Conservation (phyloP, 2,329 filamentous ascomycete species). For the Talaromyces atroroseus region DNA sequence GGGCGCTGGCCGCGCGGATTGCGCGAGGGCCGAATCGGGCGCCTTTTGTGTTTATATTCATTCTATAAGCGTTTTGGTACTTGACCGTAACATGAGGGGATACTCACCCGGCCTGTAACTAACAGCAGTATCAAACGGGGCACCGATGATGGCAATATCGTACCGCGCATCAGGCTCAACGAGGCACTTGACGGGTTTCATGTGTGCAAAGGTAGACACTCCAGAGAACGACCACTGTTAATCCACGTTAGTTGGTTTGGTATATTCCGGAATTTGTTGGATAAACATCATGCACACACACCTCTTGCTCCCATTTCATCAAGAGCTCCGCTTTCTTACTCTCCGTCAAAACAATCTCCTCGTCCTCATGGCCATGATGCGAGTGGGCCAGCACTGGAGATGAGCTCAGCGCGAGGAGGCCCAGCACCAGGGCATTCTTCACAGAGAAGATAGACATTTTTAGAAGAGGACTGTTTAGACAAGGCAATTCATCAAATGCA, state of each 20-base stretch:
- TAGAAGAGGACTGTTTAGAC: background rate
- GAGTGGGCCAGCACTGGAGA: slow-evolving; percentile 24
- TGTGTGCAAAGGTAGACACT: slow-evolving; percentile 69
- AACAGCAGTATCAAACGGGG: slow-evolving; percentile 69
- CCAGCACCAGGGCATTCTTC: slow-evolving; percentile 19
- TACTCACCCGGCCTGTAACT: slow-evolving; percentile 60
- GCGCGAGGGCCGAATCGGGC: slow-evolving; percentile 82
- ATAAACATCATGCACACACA: slow-evolving; percentile 18
- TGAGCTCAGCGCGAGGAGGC: slow-evolving; percentile 26
- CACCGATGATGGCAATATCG: slow-evolving; percentile 68
- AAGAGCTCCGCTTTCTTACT: slow-evolving; percentile 39
- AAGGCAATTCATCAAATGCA: no score
- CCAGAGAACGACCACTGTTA: slow-evolving; percentile 62
- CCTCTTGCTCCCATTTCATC: slow-evolving; percentile 45
- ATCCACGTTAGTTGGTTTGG: background rate
- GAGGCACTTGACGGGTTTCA: slow-evolving; percentile 64
- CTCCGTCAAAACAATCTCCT: slow-evolving; percentile 31
- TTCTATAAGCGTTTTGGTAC: background rate
- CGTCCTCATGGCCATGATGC: slow-evolving; percentile 35
- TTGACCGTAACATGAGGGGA: no score
- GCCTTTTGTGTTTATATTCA: slow-evolving; percentile 31
- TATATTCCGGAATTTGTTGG: background rate
- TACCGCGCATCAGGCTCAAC: slow-evolving; percentile 58
- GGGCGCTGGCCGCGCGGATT: slow-evolving; percentile 75
- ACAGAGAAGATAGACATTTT: slow-evolving; percentile 17